Base-by-base conservation (phyloP, 768 basidiomycete genomes). In the Imleria badia region DNA sequence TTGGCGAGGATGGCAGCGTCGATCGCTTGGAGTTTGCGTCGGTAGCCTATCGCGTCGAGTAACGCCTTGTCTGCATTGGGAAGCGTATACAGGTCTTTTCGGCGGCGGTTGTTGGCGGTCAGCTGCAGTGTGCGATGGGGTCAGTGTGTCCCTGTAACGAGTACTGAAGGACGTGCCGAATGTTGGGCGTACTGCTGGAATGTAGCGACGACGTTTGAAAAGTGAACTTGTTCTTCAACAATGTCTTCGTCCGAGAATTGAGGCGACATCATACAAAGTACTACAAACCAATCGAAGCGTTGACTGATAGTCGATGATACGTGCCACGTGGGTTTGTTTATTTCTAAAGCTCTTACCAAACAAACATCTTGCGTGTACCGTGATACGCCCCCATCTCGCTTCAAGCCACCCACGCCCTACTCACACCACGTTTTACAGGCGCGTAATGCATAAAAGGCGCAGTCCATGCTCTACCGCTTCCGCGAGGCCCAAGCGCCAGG, bases 391-490 rank as follows among this genome's bases (percentile, higher is more conserved):
- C 15, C 9, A 14, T 23, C 12, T 5, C 19, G n/a, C 3, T 6
- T 20, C 12, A 17, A 14, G 15, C 4, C 2, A 19, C 1, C 2
- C 20, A 31, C 26, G 3, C 2, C 14, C 23, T 6, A 9, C 22
- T 42, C 6, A 53, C 12, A 30, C 30, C 4, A 5, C 1, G 3
- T 1, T 36, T 0, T 6, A 3, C 60, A 93, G 94, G 94, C 95
- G 58, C 89, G 95, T 72, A 98, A 98, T 87, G 91, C 94, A 72
- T 96, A 98, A 73, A 99, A 98, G 72, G 92, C 94, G 2, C 94
- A 96, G 73, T 92, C 89, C 17, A 94, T 92, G 89, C 79, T 93
- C 30, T 92, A 93, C 69, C 91, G 94, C 54, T 98, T 99, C 75
- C 89, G 96, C 51, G 94, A 98, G 75, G 91, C 92, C 42, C 96